Evolutionary conservation across 768 basidiomycete genomes (phyloP), one percentile per base, ranked within the genome.

Genomic region (Rhodosporidiobolus sp.): DNA sequence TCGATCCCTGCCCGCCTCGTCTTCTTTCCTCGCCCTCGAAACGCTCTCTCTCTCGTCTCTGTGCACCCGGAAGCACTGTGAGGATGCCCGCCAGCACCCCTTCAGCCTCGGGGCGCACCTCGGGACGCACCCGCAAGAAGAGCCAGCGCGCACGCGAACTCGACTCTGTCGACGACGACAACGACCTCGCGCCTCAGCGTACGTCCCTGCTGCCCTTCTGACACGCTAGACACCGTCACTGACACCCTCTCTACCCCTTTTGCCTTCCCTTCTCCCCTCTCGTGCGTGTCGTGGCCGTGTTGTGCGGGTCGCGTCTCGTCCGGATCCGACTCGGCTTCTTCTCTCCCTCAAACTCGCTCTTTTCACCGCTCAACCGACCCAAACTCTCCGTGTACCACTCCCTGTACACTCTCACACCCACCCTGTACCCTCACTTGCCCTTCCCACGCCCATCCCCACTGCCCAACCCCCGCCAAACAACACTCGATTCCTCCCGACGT

Each of bases 81-180:
- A 38, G 3, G 1, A 56, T 56, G 63, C 28, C 54, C 6, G 28
- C 28, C 4, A 30, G n/a, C 16, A 48, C 54, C 0, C 43, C 32
- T 11, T 24, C 48, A 49, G 48, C 54, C 54, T 35, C 64, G 26
- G 46, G 45, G 11, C 54, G 64, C 22, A 46, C 64, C 4, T 34
- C 30, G 16, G 55, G 14, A 4, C 55, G 64, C 45, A 65, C 54
- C 24, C 64, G 64, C 46, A 65, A 57, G 26, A 65, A 65, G 64
- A 28, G 19, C 14, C 64, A 65, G 30, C 54, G 55, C 22, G 55
- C 55, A 2, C 6, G 28, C 4, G 46, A 34, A 22, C 52, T 53
- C 50, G 64, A 56, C 54, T 1, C 9, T 3, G 45, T 5, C 63
- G 45, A 57, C 28, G 43, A 46, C 45, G 64, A 46, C 43, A 4